Percentiles rank a stretch among this genome's conserved stretches.
These are phyloP conservation scores for Pestalotiopsis fici DNA, from an alignment of 2,329 filamentous ascomycete species.

Conservation along the genomic window DNA sequence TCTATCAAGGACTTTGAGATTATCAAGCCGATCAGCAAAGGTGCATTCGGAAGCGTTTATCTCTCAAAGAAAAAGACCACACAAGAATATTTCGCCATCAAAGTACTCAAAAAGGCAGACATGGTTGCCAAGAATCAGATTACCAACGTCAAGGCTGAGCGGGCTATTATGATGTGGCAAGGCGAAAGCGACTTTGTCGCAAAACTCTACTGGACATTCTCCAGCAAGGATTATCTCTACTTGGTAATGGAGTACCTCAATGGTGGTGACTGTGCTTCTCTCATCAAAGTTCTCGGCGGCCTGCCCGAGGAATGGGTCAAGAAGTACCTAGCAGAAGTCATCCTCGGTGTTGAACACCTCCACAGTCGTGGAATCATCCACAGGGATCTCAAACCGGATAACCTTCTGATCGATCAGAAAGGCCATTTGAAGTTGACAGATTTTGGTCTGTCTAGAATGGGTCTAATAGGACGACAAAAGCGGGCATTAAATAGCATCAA, in stretches of 20 bases:
- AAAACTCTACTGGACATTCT: slow-evolving; percentile 99
- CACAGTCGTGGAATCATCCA: slow-evolving; percentile 95
- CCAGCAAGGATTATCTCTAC: slow-evolving; percentile 98
- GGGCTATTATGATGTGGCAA: slow-evolving; percentile 99
- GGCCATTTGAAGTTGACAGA: slow-evolving; percentile 97
- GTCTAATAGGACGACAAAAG: slow-evolving; percentile 93
- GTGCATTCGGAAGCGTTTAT: slow-evolving; percentile 97
- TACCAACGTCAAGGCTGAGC: slow-evolving; percentile 97
- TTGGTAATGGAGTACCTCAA: slow-evolving; percentile 99
- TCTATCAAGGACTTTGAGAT: slow-evolving; percentile 99
- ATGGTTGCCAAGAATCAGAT: slow-evolving; percentile 99
- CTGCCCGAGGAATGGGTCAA: slow-evolving; percentile 97
- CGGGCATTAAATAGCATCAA: slow-evolving; percentile 77
- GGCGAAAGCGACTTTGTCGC: slow-evolving; percentile 98
- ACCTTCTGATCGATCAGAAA: slow-evolving; percentile 93
- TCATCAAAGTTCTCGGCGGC: slow-evolving; percentile 91
- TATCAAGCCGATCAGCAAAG: slow-evolving; percentile 98
- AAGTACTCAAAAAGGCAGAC: slow-evolving; percentile 98
- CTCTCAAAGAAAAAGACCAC: slow-evolving; percentile 98
- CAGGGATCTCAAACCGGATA: slow-evolving; percentile 95
- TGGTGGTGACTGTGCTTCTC: slow-evolving; percentile 91
- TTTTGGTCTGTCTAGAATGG: slow-evolving; percentile 96
- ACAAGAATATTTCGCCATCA: slow-evolving; percentile 97
- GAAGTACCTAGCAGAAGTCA: slow-evolving; percentile 94
- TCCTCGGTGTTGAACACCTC: slow-evolving; percentile 94